Evolutionary conservation across 805 yeast genomes (phyloP).

Genomic region (Komagataella pseudopastoris): DNA sequence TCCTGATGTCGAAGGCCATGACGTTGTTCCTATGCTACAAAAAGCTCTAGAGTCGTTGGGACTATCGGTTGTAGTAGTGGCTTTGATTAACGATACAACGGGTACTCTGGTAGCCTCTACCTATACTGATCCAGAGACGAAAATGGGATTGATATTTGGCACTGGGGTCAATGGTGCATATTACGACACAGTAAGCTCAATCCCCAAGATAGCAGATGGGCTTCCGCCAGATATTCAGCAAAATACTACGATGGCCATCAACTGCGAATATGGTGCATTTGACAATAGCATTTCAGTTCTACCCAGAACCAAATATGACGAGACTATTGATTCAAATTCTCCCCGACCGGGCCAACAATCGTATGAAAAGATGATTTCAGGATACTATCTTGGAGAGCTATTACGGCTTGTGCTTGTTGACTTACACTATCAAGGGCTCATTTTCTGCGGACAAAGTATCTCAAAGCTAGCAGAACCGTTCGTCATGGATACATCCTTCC

Average conservation of each 20-base stretch:
- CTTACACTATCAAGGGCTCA: slow-evolving; percentile 43
- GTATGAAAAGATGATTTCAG: slow-evolving; percentile 95
- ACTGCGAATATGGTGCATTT: slow-evolving; percentile 97
- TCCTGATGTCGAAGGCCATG: slow-evolving; percentile 84
- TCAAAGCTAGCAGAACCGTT: slow-evolving; percentile 47
- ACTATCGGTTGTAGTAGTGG: slow-evolving; percentile 78
- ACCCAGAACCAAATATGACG: slow-evolving; percentile 86
- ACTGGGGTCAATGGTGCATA: slow-evolving; percentile 98
- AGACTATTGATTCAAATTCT: slow-evolving; percentile 65
- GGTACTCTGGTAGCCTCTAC: slow-evolving; percentile 94
- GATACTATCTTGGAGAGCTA: slow-evolving; percentile 90
- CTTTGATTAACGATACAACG: slow-evolving; percentile 92
- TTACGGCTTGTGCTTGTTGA: slow-evolving; percentile 72
- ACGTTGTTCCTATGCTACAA: slow-evolving; percentile 88
- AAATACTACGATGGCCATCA: slow-evolving; percentile 80
- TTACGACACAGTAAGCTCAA: slow-evolving; percentile 58
- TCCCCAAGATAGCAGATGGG: slow-evolving; percentile 72
- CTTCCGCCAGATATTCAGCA: slow-evolving; percentile 47
- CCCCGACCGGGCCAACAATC: slow-evolving; percentile 96
- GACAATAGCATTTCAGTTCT: slow-evolving; percentile 76
- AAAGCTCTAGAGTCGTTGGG: slow-evolving; percentile 46
- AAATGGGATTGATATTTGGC: slow-evolving; percentile 94
- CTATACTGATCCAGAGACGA: slow-evolving; percentile 78
- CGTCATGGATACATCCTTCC: slow-evolving; percentile 80
- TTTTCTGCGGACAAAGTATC: slow-evolving; percentile 63